phyloP scores from a whole-genome alignment of 257 asterid genomes.

The Hygrophila difformis region DNA sequence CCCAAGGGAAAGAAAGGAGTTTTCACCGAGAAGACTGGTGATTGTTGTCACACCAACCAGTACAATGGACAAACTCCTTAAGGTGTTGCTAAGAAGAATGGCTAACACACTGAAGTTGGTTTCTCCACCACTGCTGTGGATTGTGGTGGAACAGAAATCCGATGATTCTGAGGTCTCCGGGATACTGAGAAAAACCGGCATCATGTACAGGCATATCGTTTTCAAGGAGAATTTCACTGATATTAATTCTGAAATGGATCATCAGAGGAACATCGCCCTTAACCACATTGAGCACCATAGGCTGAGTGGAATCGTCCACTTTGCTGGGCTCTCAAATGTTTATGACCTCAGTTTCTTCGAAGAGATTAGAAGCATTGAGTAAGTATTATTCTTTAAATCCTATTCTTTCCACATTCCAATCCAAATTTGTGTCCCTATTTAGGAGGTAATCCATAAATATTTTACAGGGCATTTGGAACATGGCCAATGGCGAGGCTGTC shows the following conservation, averaged over 20 bases:
- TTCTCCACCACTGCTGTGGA: constrained; percentile 70
- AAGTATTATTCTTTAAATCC: constrained; percentile 20
- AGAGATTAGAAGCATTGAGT: constrained; percentile 70
- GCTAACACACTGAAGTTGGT: constrained; percentile 68
- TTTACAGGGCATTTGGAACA: constrained; percentile 70
- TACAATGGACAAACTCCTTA: constrained; percentile 23
- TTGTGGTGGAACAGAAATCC: constrained; percentile 59
- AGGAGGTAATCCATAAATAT: no score
- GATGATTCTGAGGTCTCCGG: constrained; percentile 46
- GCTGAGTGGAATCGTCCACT: constrained; percentile 82
- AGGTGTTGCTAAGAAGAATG: constrained; percentile 38
- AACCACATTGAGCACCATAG: constrained; percentile 86
- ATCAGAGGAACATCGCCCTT: constrained; percentile 75
- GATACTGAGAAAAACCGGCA: constrained; percentile 59
- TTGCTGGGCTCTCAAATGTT: constrained; percentile 67
- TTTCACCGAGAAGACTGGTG: constrained; percentile 33
- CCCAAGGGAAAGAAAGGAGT: constrained; percentile 7
- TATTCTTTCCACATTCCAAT: no score
- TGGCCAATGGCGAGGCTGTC: constrained; percentile 74
- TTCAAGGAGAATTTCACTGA: constrained; percentile 76
- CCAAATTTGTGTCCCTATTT: no score
- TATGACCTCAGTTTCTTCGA: constrained; percentile 80
- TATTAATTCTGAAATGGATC: constrained; percentile 52
- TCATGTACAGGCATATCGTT: constrained; percentile 82
- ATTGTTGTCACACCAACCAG: constrained; percentile 72